Conservation (phyloP, 2,329 filamentous ascomycete species). For the Fusarium continuum region DNA sequence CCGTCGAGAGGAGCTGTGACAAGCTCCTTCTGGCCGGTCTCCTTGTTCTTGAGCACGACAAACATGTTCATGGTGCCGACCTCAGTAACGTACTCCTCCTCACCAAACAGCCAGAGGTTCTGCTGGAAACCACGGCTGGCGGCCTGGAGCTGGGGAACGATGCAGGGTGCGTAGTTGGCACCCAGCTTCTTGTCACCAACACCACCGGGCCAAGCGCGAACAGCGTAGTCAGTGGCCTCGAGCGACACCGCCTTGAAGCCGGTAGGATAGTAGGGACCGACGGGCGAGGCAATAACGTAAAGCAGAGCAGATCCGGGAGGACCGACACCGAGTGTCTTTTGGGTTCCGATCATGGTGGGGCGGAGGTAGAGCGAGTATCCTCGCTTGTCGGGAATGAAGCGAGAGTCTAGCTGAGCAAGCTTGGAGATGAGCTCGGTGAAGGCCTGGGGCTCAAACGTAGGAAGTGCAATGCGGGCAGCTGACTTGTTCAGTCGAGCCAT, state of each 20-base stretch:
- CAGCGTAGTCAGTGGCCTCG: constrained; percentile 95
- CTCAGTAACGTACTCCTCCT: constrained; percentile 95
- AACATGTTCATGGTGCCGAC: constrained; percentile 99
- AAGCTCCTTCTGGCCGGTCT: constrained; percentile 90
- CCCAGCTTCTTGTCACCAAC: constrained; percentile 98
- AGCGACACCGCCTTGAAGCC: constrained; percentile 97
- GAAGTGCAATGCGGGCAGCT: constrained; percentile 88
- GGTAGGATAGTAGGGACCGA: constrained; percentile 97
- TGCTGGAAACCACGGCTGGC: constrained; percentile 94
- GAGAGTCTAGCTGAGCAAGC: constrained; percentile 81
- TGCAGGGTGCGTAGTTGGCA: constrained; percentile 99
- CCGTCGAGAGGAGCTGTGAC: constrained; percentile 96
- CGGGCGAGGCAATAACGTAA: constrained; percentile 94
- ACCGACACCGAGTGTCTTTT: constrained; percentile 90
- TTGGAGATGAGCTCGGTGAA: constrained; percentile 84
- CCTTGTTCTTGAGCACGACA: constrained; percentile 82
- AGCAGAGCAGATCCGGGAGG: constrained; percentile 92
- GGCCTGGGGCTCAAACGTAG: constrained; percentile 78
- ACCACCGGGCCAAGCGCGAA: constrained; percentile 96
- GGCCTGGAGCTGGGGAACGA: constrained; percentile 93
- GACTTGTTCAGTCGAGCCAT: constrained; percentile 96
- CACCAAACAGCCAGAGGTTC: constrained; percentile 96
- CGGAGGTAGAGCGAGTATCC: constrained; percentile 97
- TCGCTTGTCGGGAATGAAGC: constrained; percentile 86
- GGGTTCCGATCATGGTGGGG: constrained; percentile 96